phyloP scores from a whole-genome alignment of 1,284 basidiomycete genomes.

The Apiotrichum mycotoxinovorans region DNA sequence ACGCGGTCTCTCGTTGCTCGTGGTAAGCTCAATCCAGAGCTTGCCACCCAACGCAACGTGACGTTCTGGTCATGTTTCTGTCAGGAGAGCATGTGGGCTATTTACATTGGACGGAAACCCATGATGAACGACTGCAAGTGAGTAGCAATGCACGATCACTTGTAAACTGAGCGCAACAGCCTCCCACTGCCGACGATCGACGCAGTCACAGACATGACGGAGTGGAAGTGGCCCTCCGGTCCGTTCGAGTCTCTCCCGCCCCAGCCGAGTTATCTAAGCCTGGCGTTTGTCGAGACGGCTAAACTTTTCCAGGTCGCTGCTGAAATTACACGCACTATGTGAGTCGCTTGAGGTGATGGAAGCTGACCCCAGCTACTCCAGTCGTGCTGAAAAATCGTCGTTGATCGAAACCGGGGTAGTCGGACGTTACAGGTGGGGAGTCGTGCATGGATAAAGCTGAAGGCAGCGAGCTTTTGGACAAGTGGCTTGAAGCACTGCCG shows the following conservation, averaged over 20 bases:
- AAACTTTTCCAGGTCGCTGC: conserved; percentile 7
- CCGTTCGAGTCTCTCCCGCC: conserved; percentile 3
- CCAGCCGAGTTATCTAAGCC: conserved; percentile 10
- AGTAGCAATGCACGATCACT: not conserved
- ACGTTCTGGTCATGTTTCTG: conserved; percentile 33
- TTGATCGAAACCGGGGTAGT: conserved; percentile 10
- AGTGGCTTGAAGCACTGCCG: conserved; percentile 59
- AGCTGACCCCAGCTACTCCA: conserved; percentile 8
- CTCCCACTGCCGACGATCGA: conserved; percentile 22
- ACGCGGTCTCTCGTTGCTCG: conserved; percentile 17
- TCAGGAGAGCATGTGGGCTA: conserved; percentile 33
- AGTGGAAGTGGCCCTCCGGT: conserved; percentile 23
- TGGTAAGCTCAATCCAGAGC: conserved; percentile 22
- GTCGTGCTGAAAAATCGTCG: conserved; percentile 5
- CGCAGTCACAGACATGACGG: conserved; percentile 19
- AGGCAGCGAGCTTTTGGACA: conserved; percentile 53
- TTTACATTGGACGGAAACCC: conserved; percentile 31
- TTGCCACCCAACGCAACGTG: conserved; percentile 20
- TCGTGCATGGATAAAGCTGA: not conserved
- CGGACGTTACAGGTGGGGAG: conserved; percentile 4
- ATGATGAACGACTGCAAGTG: conserved; percentile 25
- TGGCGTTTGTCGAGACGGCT: conserved; percentile 12
- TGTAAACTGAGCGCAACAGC: conserved; percentile 10
- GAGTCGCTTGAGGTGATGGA: not conserved
- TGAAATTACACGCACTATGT: conserved; percentile 11